Percentiles rank a stretch among this genome's conserved stretches.
These are phyloP conservation scores for Fusarium sp. DNA, from an alignment of 2,329 filamentous ascomycete species.

Conservation along the genomic window DNA sequence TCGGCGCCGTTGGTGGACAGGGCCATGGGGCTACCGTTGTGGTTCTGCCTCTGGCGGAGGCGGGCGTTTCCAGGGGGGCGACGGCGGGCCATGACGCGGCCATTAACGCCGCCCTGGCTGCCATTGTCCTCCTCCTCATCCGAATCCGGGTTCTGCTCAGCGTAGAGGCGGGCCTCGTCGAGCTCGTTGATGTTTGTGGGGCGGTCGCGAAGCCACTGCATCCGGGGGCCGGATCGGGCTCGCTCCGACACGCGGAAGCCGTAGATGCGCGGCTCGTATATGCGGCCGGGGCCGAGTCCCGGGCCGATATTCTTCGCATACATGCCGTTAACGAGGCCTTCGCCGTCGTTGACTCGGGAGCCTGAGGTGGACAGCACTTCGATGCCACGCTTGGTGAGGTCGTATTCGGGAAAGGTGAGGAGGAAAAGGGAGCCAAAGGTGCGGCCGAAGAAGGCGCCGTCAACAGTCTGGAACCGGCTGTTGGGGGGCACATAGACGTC, in stretches of 20 bases:
- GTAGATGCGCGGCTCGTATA: constrained; percentile 97
- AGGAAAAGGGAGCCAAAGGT: constrained; percentile 98
- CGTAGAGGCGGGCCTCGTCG: constrained; percentile 77
- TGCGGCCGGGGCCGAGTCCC: constrained; percentile 82
- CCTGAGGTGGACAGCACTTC: constrained; percentile 63
- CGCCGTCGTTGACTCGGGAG: constrained; percentile 55
- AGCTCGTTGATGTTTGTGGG: constrained; percentile 84
- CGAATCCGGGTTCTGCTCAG: constrained; percentile 65
- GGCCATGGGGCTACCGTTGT: constrained; percentile 69
- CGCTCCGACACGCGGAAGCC: constrained; percentile 95
- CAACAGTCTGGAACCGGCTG: constrained; percentile 95
- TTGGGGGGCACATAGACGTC: constrained; percentile 98
- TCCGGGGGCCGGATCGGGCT: constrained; percentile 88
- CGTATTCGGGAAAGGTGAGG: constrained; percentile 97
- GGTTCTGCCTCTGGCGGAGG: constrained; percentile 58
- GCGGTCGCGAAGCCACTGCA: constrained; percentile 95
- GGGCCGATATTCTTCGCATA: constrained; percentile 89
- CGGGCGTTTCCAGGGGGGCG: constrained; percentile 58
- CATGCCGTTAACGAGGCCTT: constrained; percentile 83
- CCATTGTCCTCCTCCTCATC: constrained; percentile 69
- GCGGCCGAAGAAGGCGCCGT: constrained; percentile 97
- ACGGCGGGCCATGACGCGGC: constrained; percentile 56
- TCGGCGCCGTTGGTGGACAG: constrained; percentile 68
- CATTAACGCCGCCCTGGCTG: constrained; percentile 57
- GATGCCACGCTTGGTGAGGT: constrained; percentile 79